Conservation (phyloP, 306 rosid genomes). For the Begonia peltatifolia region DNA sequence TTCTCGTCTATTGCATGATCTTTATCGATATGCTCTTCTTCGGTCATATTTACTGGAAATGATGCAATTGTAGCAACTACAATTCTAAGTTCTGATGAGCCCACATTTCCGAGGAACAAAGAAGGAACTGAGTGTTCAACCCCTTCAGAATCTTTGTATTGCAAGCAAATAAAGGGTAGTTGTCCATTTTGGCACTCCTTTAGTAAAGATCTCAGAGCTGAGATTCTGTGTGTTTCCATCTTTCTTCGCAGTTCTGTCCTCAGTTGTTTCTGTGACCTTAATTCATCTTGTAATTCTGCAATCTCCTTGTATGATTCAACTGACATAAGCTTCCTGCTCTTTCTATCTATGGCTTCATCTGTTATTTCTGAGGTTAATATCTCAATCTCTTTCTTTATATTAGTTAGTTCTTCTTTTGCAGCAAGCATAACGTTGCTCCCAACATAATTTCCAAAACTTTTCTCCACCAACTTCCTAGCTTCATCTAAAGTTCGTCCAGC, state of each 20-base stretch:
- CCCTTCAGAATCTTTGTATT: slow-evolving; percentile 79
- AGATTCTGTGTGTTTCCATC: slow-evolving; percentile 55
- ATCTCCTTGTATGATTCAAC: slow-evolving; percentile 60
- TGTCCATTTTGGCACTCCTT: slow-evolving; percentile 48
- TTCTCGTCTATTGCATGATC: slow-evolving; percentile 13
- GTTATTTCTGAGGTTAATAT: slow-evolving; percentile 47
- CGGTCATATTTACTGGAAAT: slow-evolving; percentile 30
- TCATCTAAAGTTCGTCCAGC: slow-evolving; percentile 75
- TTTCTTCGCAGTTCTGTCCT: slow-evolving; percentile 54
- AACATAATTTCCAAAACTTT: slow-evolving; percentile 94
- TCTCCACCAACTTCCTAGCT: slow-evolving; percentile 94
- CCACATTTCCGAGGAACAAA: slow-evolving; percentile 59
- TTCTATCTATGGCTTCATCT: slow-evolving; percentile 77
- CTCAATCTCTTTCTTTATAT: slow-evolving; percentile 61
- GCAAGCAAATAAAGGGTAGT: slow-evolving; percentile 74
- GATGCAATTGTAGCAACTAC: slow-evolving; percentile 35
- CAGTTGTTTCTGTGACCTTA: slow-evolving; percentile 63
- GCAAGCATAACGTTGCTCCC: slow-evolving; percentile 95
- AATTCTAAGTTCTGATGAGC: slow-evolving; percentile 50
- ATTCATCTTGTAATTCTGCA: slow-evolving; percentile 60
- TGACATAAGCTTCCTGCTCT: slow-evolving; percentile 55
- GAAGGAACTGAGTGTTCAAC: slow-evolving; percentile 77
- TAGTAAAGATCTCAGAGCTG: slow-evolving; percentile 56
- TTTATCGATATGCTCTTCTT: slow-evolving; percentile 14
- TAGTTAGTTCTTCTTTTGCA: slow-evolving; percentile 73